Conservation (phyloP, 179 eudicot species). For the Beta lomatogona region DNA sequence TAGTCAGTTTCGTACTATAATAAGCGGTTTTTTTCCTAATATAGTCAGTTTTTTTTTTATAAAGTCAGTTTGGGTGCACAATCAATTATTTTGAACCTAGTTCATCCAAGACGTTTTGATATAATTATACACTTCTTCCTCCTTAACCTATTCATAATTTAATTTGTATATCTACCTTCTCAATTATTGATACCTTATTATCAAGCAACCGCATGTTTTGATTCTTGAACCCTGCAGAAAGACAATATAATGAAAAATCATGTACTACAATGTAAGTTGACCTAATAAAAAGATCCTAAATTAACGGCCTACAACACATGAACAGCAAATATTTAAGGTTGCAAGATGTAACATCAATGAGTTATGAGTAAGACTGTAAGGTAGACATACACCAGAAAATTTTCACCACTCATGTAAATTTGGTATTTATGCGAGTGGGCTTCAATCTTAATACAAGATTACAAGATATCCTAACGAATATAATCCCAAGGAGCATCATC, state of each 20-base stretch:
- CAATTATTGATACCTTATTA: no score
- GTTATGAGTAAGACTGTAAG: neutral
- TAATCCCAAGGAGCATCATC: constrained; percentile 11
- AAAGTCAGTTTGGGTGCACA: no score
- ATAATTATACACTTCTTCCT: no score
- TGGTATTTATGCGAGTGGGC: neutral
- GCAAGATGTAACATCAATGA: neutral
- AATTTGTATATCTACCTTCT: no score
- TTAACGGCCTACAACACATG: neutral
- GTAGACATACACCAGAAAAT: neutral
- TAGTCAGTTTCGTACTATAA: no score
- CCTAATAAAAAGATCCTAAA: constrained; percentile 1
- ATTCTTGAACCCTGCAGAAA: neutral
- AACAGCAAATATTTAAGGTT: neutral
- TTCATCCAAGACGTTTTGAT: no score
- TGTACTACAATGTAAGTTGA: neutral
- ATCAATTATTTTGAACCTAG: no score
- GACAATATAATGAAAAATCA: neutral
- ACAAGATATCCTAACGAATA: constrained; percentile 10
- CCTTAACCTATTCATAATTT: no score
- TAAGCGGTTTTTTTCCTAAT: no score
- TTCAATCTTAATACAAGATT: neutral
- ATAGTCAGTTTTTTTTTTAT: no score
- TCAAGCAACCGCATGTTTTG: neutral
- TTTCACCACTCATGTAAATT: neutral